Evolutionary conservation across 2,329 filamentous ascomycete species (phyloP).

Genomic region (Aspergillus cejpii): DNA sequence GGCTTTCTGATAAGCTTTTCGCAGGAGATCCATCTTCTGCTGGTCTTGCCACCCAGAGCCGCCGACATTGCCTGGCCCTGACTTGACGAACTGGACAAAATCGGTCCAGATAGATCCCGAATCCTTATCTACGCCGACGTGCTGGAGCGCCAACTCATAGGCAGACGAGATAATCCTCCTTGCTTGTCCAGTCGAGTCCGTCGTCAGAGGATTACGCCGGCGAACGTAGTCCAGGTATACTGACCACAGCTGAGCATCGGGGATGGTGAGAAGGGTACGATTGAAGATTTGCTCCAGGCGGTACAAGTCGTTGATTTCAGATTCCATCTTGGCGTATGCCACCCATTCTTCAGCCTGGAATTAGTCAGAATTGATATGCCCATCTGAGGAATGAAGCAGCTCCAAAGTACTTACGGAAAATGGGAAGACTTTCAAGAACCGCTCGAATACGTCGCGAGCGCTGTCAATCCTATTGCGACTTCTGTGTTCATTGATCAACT

Average conservation of each 20-base stretch:
- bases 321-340: conserved; percentile 80
- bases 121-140: conserved; percentile 85
- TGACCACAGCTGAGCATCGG: conserved; percentile 82
- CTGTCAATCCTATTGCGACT: conserved; percentile 76
- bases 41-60: conserved; percentile 91
- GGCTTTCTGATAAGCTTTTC: conserved; percentile 87
- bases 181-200: conserved; percentile 67
- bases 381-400: conserved; percentile 1
- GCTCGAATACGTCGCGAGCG: conserved; percentile 70
- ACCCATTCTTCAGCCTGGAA: conserved; percentile 83
- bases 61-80: conserved; percentile 75
- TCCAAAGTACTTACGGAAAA: conserved; percentile 64
- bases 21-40: conserved; percentile 92
- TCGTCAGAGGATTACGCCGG: conserved; percentile 76
- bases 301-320: conserved; percentile 73
- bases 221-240: conserved; percentile 94
- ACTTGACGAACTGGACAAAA: conserved; percentile 89
- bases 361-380: conserved; percentile 29
- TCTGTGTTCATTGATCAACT: conserved; percentile 76
- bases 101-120: conserved; percentile 87
- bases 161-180: conserved; percentile 74
- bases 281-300: conserved; percentile 78
- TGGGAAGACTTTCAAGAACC: conserved; percentile 83
- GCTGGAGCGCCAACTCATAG: conserved; percentile 86
- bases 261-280: conserved; percentile 67